phyloP scores from a whole-genome alignment of 805 yeast species.

The Ogataea paradorogensis region DNA sequence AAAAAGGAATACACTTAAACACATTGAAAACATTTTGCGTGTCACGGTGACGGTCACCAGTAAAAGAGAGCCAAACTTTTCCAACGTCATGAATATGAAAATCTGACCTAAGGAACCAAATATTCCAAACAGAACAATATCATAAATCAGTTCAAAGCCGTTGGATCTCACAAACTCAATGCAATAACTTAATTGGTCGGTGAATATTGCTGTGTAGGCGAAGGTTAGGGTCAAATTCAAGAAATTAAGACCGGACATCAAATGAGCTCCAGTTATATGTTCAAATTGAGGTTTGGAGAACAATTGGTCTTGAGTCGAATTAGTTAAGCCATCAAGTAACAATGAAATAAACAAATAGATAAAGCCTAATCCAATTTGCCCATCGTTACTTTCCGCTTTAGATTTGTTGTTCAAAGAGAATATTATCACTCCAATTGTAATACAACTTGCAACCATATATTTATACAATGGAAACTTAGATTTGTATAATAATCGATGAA shows the following conservation, averaged over 20 bases:
- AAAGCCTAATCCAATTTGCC: constrained; percentile 54
- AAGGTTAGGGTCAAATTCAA: constrained; percentile 47
- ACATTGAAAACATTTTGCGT: constrained; percentile 94
- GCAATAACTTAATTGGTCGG: constrained; percentile 50
- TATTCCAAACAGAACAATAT: constrained; percentile 62
- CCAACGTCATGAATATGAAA: constrained; percentile 84
- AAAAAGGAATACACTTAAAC: constrained; percentile 79
- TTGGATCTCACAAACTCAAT: constrained; percentile 41
- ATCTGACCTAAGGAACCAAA: constrained; percentile 93
- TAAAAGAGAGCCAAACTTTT: constrained; percentile 78
- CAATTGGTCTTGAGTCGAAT: constrained; percentile 87
- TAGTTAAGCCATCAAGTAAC: constrained; percentile 86
- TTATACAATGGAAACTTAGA: constrained; percentile 72
- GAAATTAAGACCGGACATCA: constrained; percentile 69
- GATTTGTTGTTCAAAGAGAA: constrained; percentile 50
- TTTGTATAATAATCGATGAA: constrained; percentile 69
- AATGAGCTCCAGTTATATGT: constrained; percentile 72
- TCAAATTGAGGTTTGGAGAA: constrained; percentile 46
- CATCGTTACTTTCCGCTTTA: constrained; percentile 37
- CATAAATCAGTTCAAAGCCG: constrained; percentile 55
- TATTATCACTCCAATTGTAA: constrained; percentile 77
- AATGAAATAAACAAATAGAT: constrained; percentile 57
- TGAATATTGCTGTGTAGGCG: constrained; percentile 43
- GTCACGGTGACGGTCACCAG: constrained; percentile 94
- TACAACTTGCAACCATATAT: constrained; percentile 70